These are phyloP conservation scores for Laguncularia racemosa DNA, from an alignment of 345 rosid species.

Conservation along the genomic window DNA sequence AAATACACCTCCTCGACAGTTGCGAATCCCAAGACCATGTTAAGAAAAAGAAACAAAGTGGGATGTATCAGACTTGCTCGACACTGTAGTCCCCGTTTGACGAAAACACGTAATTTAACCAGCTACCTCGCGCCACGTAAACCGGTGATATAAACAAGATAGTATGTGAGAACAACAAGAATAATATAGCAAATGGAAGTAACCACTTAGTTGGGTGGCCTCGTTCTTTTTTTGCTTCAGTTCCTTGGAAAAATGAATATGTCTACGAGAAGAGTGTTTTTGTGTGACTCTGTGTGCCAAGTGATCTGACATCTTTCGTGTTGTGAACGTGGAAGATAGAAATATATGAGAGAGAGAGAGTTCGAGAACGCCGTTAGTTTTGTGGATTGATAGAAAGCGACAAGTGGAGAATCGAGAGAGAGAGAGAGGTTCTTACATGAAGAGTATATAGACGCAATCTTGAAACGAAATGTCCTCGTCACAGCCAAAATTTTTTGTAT, in stretches of 20 bases:
- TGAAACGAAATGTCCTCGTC: slow-evolving; percentile 37
- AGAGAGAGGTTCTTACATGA: slow-evolving; percentile 25
- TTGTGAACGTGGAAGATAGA: background rate
- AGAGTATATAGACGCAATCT: slow-evolving; percentile 61
- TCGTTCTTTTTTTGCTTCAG: too few relatives aligned
- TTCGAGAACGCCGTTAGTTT: slow-evolving; percentile 40
- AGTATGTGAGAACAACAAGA: too few relatives aligned
- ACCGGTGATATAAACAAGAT: slow-evolving; percentile 1
- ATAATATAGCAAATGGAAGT: too few relatives aligned
- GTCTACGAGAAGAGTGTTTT: too few relatives aligned
- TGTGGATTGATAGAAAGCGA: background rate
- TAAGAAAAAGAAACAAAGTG: background rate
- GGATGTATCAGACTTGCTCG: background rate
- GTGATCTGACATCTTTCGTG: too few relatives aligned
- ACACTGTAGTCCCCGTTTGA: too few relatives aligned
- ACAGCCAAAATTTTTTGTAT: background rate
- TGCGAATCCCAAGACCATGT: too few relatives aligned
- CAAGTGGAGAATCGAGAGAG: slow-evolving; percentile 9
- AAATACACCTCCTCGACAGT: too few relatives aligned
- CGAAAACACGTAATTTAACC: background rate
- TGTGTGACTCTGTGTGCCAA: too few relatives aligned
- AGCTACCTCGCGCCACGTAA: slow-evolving; percentile 9
- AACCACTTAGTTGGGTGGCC: too few relatives aligned
- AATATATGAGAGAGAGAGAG: background rate
- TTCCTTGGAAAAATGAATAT: too few relatives aligned